Conservation (phyloP, 805 yeast species). For the Candida bentonensis region DNA sequence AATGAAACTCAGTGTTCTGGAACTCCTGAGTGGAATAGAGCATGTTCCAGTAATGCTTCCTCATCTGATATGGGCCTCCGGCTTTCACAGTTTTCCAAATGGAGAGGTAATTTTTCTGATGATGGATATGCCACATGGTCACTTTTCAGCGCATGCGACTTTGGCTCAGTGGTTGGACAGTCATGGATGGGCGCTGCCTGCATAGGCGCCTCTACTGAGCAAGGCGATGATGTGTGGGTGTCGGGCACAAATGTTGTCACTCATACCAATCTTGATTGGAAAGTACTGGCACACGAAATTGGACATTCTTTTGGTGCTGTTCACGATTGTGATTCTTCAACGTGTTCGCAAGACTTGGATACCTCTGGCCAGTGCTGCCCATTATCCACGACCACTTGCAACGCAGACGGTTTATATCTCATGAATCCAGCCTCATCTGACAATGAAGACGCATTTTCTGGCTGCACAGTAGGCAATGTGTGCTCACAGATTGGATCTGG, state of each 20-base stretch:
- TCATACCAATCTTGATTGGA: constrained; percentile 21
- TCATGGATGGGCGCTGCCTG: constrained; percentile 25
- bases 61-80: constrained; percentile 3
- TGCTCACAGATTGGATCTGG: constrained; percentile 9
- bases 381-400: constrained; percentile 15
- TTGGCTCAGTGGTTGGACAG: constrained; percentile 23
- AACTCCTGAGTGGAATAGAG: constrained; percentile 16
- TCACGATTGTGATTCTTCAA: constrained; percentile 24
- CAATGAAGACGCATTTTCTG: constrained; percentile 17
- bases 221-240: constrained; percentile 10
- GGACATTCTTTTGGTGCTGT: constrained; percentile 29
- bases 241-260: constrained; percentile 23
- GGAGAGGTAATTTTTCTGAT: constrained; percentile 17
- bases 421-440: constrained; percentile 24
- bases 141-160: constrained; percentile 20
- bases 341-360: constrained; percentile 19
- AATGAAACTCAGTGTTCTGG: constrained; percentile 14
- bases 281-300: constrained; percentile 25
- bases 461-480: constrained; percentile 23
- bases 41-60: constrained; percentile 9
- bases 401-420: constrained; percentile 21
- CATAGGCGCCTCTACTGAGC: constrained; percentile 8
- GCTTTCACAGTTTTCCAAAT: constrained; percentile 16
- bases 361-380: constrained; percentile 23
- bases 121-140: constrained; percentile 25